A percentile compares a stretch with the other conserved stretches of the same genome.
Evolutionary conservation across 257 asterid genomes (phyloP).

Genomic region (Pogostemon cablin): DNA sequence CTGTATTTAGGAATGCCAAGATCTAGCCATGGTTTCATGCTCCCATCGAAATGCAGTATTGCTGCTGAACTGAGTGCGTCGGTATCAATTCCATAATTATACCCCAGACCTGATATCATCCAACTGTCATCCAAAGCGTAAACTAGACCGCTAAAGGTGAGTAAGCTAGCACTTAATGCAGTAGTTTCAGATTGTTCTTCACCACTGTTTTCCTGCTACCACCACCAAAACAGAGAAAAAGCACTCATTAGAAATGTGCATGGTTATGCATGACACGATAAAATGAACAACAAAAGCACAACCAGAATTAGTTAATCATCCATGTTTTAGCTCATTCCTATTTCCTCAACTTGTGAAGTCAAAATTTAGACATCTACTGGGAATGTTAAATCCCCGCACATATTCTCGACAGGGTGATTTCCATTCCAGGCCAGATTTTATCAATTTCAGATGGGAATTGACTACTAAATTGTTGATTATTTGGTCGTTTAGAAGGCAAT

Average conservation of each 20-base stretch:
- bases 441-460: neutral
- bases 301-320: neutral
- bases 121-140: constrained; percentile 72
- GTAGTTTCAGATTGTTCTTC: constrained; percentile 55
- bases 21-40: constrained; percentile 99
- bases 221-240: constrained; percentile 29
- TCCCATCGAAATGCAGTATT: constrained; percentile 88
- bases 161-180: constrained; percentile 65
- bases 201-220: constrained; percentile 50
- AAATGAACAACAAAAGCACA: neutral
- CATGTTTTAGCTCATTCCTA: neutral
- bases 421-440: no score
- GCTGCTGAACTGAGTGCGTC: constrained; percentile 60
- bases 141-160: constrained; percentile 69
- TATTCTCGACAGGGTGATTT: neutral
- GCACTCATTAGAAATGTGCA: constrained; percentile 23
- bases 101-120: constrained; percentile 88
- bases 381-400: neutral
- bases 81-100: constrained; percentile 59
- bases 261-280: constrained; percentile 12
- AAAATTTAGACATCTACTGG: neutral
- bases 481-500: no score
- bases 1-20: constrained; percentile 82
- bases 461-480: neutral
- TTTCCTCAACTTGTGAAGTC: constrained; percentile 1